phyloP scores from a whole-genome alignment of 2,329 filamentous ascomycete genomes.

The Calonectria ilicicola region DNA sequence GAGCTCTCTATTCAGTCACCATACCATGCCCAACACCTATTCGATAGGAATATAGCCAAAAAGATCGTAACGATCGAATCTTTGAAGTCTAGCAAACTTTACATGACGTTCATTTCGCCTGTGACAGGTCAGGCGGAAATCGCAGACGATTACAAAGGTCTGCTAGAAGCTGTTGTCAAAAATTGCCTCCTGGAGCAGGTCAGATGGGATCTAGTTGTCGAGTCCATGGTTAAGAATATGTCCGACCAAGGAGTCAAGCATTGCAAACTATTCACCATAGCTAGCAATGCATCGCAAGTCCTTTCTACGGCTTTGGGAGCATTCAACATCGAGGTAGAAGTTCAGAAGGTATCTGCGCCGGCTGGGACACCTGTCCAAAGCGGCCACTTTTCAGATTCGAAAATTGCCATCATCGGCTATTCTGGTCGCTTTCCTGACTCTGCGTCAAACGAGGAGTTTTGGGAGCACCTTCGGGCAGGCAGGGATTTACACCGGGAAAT shows the following conservation, averaged over 20 bases:
- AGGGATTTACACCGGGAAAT: slow-evolving; percentile 74
- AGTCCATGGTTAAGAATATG: neutral
- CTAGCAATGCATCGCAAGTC: slow-evolving; percentile 31
- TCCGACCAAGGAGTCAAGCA: neutral
- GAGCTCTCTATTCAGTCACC: slow-evolving; percentile 37
- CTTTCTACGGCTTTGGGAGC: slow-evolving; percentile 19
- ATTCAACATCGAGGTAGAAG: slow-evolving; percentile 9
- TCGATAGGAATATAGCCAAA: slow-evolving; percentile 14
- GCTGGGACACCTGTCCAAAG: neutral
- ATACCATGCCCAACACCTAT: slow-evolving; percentile 41
- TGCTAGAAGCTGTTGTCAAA: slow-evolving; percentile 10
- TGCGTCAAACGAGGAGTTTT: slow-evolving; percentile 61
- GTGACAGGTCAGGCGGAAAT: slow-evolving; percentile 12
- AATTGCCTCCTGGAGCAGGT: slow-evolving; percentile 27
- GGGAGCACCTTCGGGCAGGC: slow-evolving; percentile 76
- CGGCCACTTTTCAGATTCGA: slow-evolving; percentile 50
- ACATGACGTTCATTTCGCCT: slow-evolving; percentile 17
- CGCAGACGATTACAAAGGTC: slow-evolving; percentile 3
- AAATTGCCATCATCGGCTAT: slow-evolving; percentile 84
- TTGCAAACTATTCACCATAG: slow-evolving; percentile 25
- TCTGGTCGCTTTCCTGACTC: slow-evolving; percentile 58
- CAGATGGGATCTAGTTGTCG: slow-evolving; percentile 25
- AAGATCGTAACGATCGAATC: neutral
- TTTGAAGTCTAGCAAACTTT: neutral
- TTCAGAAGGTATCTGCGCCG: slow-evolving; percentile 7